A percentile compares a stretch with the other conserved stretches of the same genome.
Conservation (phyloP, 352 stramenopile species). For the Phytophthora vignae region DNA sequence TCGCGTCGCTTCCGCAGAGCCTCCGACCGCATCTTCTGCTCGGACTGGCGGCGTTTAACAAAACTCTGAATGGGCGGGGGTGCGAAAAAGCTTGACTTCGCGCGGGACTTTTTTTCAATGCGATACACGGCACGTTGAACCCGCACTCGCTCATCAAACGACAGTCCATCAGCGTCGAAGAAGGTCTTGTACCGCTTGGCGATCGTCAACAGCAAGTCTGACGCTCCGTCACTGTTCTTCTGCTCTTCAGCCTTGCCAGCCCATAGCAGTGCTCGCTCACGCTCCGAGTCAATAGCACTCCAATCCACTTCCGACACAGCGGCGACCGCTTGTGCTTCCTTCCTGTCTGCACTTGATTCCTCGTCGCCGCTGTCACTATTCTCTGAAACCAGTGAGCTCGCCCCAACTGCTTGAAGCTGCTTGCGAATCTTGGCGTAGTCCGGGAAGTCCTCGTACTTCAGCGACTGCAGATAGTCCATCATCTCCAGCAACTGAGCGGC, state of each 20-base stretch:
- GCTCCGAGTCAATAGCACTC: constrained; percentile 40
- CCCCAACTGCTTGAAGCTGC: constrained; percentile 37
- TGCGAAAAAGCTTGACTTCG: constrained; percentile 47
- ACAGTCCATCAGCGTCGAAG: constrained; percentile 63
- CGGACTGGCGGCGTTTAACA: constrained; percentile 73
- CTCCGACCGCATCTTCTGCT: constrained; percentile 80
- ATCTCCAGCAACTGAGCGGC: constrained; percentile 76
- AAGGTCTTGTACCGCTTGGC: constrained; percentile 86
- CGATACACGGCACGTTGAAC: constrained; percentile 76
- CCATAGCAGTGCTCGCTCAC: constrained; percentile 71
- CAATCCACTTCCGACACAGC: constrained; percentile 36
- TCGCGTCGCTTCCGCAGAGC: constrained; percentile 79
- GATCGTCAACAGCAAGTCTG: constrained; percentile 67
- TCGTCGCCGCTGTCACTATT: constrained; percentile 44
- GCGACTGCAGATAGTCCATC: constrained; percentile 77
- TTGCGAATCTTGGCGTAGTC: constrained; percentile 64
- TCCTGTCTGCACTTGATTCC: constrained; percentile 31
- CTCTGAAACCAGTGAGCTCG: constrained; percentile 33
- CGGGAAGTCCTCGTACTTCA: constrained; percentile 79
- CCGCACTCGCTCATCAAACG: constrained; percentile 56
- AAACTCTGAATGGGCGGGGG: constrained; percentile 90
- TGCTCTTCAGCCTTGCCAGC: constrained; percentile 56
- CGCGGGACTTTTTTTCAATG: constrained; percentile 68
- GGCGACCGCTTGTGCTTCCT: constrained; percentile 22
- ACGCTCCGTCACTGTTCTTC: constrained; percentile 47